Evolutionary conservation across 139 green algal genomes (phyloP).

Genomic region (Chlorella sorokiniana): DNA sequence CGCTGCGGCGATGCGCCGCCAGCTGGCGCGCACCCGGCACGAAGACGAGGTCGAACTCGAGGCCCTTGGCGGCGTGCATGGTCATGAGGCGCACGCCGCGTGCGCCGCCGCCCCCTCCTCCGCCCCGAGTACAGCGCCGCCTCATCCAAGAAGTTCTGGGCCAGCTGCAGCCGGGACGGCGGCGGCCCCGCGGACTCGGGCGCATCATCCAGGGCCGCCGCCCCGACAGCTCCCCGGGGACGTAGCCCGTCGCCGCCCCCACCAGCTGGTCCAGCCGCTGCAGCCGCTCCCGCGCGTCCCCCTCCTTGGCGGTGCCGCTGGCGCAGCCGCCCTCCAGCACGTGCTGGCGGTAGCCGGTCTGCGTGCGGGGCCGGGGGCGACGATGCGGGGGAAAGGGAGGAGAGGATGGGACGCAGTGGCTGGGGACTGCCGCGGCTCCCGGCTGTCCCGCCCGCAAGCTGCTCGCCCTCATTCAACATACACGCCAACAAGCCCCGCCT

Average conservation of each 20-base stretch:
- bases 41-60: slow-evolving; percentile 67
- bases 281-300: slow-evolving; percentile 5
- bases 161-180: background rate
- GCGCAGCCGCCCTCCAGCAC: slow-evolving; percentile 24
- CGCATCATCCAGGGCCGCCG: background rate
- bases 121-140: slow-evolving; percentile 46
- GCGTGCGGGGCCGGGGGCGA: background rate
- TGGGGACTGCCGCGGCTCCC: background rate
- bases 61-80: slow-evolving; percentile 67
- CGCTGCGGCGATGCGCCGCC: too few species aligned
- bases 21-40: slow-evolving; percentile 52
- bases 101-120: slow-evolving; percentile 31
- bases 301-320: slow-evolving; percentile 27
- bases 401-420: background rate
- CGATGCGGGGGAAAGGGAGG: too few species aligned
- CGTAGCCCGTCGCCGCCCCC: background rate
- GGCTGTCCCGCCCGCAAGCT: background rate
- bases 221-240: background rate
- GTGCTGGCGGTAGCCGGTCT: slow-evolving; percentile 39
- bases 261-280: slow-evolving; percentile 25
- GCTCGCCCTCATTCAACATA: background rate
- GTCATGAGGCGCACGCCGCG: slow-evolving; percentile 61
- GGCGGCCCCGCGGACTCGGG: background rate
- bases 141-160: slow-evolving; percentile 53
- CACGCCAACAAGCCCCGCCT: background rate